Percentiles rank a stretch among this genome's conserved stretches.
phyloP scores from a whole-genome alignment of 164 flowering plant species.

The Nelumbo lutea region DNA sequence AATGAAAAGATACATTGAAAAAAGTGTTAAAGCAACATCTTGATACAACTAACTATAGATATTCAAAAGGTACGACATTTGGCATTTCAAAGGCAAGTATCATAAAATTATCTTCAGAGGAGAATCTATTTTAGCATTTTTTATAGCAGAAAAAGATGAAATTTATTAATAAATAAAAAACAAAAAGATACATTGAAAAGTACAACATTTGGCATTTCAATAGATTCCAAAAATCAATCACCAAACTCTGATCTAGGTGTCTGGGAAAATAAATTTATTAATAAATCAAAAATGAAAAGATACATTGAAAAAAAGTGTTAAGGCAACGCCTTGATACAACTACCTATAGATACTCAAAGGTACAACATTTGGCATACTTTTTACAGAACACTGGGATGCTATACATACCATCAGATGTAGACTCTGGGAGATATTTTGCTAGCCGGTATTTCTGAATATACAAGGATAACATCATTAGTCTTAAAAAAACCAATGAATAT shows the following conservation, averaged over 20 bases:
- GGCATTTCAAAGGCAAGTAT: background rate
- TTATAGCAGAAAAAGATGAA: background rate
- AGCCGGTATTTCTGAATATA: conserved; percentile 88
- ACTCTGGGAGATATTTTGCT: conserved; percentile 87
- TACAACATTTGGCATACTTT: too few species aligned
- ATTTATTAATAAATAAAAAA: conserved; percentile 6
- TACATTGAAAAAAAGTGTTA: too few species aligned
- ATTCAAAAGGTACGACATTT: too few species aligned
- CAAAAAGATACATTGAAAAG: background rate
- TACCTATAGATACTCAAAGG: too few species aligned
- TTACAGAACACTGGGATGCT: background rate
- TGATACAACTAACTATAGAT: too few species aligned
- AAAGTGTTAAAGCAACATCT: too few species aligned
- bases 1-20: background rate
- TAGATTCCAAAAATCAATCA: too few species aligned
- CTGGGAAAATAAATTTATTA: too few species aligned
- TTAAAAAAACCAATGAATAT: background rate
- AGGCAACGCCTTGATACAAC: too few species aligned
- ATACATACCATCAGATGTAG: conserved; percentile 79
- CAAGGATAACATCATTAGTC: conserved; percentile 6
- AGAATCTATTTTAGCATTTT: background rate
- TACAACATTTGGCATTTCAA: too few species aligned
- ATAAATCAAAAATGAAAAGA: too few species aligned
- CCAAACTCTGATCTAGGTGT: too few species aligned
- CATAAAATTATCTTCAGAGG: background rate